Evolutionary conservation across 2,329 filamentous ascomycete species (phyloP), one percentile per base, ranked within the genome.

Genomic region (Cladosporium phlei): DNA sequence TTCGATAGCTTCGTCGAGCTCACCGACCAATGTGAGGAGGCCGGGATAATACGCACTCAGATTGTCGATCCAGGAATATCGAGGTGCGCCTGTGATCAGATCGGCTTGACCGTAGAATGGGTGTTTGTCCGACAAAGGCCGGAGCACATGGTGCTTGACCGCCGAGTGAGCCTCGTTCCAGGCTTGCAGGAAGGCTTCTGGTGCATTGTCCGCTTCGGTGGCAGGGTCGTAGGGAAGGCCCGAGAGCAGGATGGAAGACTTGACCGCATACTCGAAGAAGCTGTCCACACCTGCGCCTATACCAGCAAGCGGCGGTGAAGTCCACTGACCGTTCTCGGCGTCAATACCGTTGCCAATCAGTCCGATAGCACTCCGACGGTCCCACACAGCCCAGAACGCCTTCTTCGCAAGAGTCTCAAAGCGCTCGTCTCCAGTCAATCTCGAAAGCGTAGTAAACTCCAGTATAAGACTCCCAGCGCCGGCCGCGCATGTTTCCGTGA

Each of bases 361-460:
- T 3, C 88, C 88, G 58, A 95, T 88, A 30, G 82, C 79, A 63
- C 88, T 96, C 53, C 90, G 80, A 47, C 87, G 77, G 33, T 83
- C 75, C 93, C 93, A 98, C n/a, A 98, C 88, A 19, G 90, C 86
- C 89, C 91, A 96, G 60, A 98, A 98, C 1, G 93, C 91, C 47
- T 86, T 76, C 66, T 97, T 97, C 1, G 88, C 91, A 12, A 87
- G 76, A 59, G 86, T 81, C 66, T 98, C 93, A 59, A 95, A 98
- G n/a, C 86, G 80, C 8, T 77, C 71, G 62, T 97, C 88, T 9
- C 87, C 88, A 0, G 88, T 94, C 37, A 98, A 73, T 19, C 93
- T 80, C 60, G 89, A 96, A 37, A 98, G 74, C 0, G 90, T 88
- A 0, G 89, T 87, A 56, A 97, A 95, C 63, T 98, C 93, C 1